Percentiles rank a stretch among this genome's conserved stretches.
Evolutionary conservation across 2,329 filamentous ascomycete genomes (phyloP).

Genomic region (Huntiella decipiens): DNA sequence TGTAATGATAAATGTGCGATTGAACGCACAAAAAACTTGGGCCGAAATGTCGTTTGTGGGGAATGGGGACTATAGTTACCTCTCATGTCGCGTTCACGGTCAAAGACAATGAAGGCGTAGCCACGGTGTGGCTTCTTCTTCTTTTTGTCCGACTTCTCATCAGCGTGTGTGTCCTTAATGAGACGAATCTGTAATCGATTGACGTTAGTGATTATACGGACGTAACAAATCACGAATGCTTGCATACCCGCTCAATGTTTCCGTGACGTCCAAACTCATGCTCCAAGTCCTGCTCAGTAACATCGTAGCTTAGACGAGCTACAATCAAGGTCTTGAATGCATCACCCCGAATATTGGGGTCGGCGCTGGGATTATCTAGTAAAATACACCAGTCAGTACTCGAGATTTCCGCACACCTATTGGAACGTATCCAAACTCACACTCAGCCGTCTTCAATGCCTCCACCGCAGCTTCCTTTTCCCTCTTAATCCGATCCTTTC

Average conservation of each 20-base stretch:
- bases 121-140: slow-evolving; percentile 68
- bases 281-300: slow-evolving; percentile 76
- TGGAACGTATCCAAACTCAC: slow-evolving; percentile 2
- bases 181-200: slow-evolving; percentile 52
- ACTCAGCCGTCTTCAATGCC: slow-evolving; percentile 33
- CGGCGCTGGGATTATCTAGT: slow-evolving; percentile 61
- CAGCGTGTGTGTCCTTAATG: slow-evolving; percentile 54
- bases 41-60: slow-evolving; percentile 16
- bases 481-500: slow-evolving; percentile 60
- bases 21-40: too few species aligned
- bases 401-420: background rate
- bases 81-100: slow-evolving; percentile 98
- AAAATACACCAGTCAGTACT: background rate
- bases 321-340: slow-evolving; percentile 92
- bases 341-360: slow-evolving; percentile 79
- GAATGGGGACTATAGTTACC: slow-evolving; percentile 42
- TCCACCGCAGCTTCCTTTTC: slow-evolving; percentile 59
- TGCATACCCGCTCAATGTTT: slow-evolving; percentile 69
- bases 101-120: slow-evolving; percentile 93
- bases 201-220: slow-evolving; percentile 12
- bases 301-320: slow-evolving; percentile 73
- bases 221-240: background rate
- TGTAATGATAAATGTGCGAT: too few species aligned
- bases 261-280: slow-evolving; percentile 87
- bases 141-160: slow-evolving; percentile 47